Percentiles rank a stretch among this genome's conserved stretches.
Evolutionary conservation across 148 eudicot species (phyloP).

Genomic region (Amaranthus palmeri): DNA sequence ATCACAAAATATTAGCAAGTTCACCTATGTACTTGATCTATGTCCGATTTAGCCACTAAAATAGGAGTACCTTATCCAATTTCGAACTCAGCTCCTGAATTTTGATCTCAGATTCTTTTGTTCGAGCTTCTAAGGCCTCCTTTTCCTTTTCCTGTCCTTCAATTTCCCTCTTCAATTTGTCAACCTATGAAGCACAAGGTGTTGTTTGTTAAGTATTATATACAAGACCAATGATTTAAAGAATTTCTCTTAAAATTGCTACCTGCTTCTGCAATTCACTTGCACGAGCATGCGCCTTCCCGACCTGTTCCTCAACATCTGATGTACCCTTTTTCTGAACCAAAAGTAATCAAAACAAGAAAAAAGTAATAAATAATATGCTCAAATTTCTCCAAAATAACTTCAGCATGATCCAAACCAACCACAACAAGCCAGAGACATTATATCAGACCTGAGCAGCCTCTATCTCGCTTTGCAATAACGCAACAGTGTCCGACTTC

Average conservation of each 20-base stretch:
- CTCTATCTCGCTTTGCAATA: constrained; percentile 55
- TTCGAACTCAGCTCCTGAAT: constrained; percentile 41
- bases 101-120: constrained; percentile 50
- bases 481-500: constrained; percentile 48
- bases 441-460: constrained; percentile 41
- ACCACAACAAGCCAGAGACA: constrained; percentile 12
- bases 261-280: constrained; percentile 64
- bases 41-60: constrained; percentile 3
- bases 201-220: not conserved
- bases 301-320: constrained; percentile 57
- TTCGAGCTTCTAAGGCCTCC: constrained; percentile 44
- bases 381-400: not conserved
- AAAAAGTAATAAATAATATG: not conserved
- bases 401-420: not conserved
- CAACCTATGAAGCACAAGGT: constrained; percentile 34
- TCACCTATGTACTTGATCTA: not conserved
- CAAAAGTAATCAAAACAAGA: not conserved
- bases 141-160: constrained; percentile 50
- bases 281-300: constrained; percentile 56
- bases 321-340: constrained; percentile 54
- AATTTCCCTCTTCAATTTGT: constrained; percentile 55
- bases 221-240: not conserved
- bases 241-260: not conserved
- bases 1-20: not conserved
- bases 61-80: constrained; percentile 44